Base-by-base conservation (phyloP, 2,329 filamentous ascomycete genomes). In the Hypomyces perniciosus region DNA sequence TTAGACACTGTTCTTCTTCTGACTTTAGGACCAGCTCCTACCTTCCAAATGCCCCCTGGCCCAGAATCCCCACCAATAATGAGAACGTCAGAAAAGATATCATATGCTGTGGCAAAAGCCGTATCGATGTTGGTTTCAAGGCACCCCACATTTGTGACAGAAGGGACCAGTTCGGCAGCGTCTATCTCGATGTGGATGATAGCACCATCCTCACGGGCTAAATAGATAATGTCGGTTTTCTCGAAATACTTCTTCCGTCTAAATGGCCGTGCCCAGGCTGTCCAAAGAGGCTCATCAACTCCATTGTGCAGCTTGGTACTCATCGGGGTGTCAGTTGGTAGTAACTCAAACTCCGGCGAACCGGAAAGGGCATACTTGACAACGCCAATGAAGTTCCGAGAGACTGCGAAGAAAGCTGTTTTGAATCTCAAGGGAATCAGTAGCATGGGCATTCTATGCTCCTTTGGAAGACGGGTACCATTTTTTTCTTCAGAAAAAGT, bases 171-270 rank as follows among this genome's bases (percentile, higher is more conserved):
- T 42, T 76, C 78, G 55, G 72, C 73, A 5, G 76, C 76, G 40
- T 80, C 79, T 52, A 89, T 81, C 57, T 90, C 84, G 4, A 92
- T 68, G 56, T 86, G 88, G 48, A 84, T 79, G 8, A 96, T 77
- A 44, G 84, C 73, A 3, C 93, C 93, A 63, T 97, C 92, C 68
- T 97, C 92, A 49, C 91, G 83, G 8, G 86, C 88, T 12, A 99
- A 72, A 62, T 93, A 96, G 44, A 97, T 83, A 53, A 85, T 83
- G 62, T 97, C 93, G 34, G 84, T 82, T 13, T 73, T 76, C 48
- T 78, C 72, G 47, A 79, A 79, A 57, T 85, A 86, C 9, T 73
- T 69, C 53, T 77, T 77, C 27, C 83, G 78, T 6, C 92, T 83
- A 53, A 82, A 78, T 2, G 90, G 87, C 53, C 88, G 81, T 29